Conservation (phyloP, 768 basidiomycete species). For the Agrocybe praecox region DNA sequence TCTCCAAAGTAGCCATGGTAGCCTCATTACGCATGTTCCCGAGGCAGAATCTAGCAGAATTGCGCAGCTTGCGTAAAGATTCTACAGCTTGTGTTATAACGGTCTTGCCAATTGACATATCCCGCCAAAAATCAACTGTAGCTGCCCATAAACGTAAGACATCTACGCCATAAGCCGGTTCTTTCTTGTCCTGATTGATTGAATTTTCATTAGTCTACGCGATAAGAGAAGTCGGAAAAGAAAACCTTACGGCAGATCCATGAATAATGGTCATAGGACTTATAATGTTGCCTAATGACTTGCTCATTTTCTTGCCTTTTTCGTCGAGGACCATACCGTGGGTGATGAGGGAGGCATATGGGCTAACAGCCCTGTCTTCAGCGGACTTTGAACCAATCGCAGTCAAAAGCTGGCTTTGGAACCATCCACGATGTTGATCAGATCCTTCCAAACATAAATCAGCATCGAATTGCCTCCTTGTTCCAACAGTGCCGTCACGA, state of each 20-base stretch:
- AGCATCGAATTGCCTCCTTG: conserved; percentile 47
- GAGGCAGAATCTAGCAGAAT: conserved; percentile 83
- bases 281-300: conserved; percentile 90
- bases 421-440: conserved; percentile 99
- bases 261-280: conserved; percentile 81
- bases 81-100: conserved; percentile 77
- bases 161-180: conserved; percentile 86
- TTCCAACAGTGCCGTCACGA: conserved; percentile 6
- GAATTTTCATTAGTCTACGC: neutral
- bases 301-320: conserved; percentile 95
- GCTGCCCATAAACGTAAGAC: conserved; percentile 90
- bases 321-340: conserved; percentile 97
- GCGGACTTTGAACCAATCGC: conserved; percentile 55
- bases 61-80: conserved; percentile 81
- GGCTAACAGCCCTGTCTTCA: conserved; percentile 34
- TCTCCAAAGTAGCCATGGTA: conserved; percentile 27
- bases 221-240: neutral
- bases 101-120: conserved; percentile 83
- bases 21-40: conserved; percentile 65
- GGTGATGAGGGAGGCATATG: conserved; percentile 85
- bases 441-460: conserved; percentile 95
- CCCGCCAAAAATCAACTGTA: conserved; percentile 85
- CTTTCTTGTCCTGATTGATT: conserved; percentile 61
- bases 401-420: conserved; percentile 93
- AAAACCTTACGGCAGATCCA: conserved; percentile 66